Conservation (phyloP, 2,329 filamentous ascomycete genomes). For the Fusarium ambrosium region DNA sequence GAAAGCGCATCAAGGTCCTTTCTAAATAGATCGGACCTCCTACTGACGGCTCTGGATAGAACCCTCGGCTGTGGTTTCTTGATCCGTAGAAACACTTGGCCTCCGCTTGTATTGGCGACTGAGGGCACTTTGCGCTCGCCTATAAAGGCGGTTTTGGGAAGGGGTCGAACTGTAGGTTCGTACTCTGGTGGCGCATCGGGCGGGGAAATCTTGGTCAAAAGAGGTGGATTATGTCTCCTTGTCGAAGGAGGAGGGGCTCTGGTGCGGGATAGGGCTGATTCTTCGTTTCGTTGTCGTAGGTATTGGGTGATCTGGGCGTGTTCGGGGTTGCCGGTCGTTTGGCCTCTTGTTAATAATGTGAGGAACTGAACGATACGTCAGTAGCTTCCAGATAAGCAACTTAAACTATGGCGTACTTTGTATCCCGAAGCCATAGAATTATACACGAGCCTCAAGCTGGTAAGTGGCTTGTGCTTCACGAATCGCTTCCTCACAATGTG, state of each 20-base stretch:
- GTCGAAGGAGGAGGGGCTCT: constrained; percentile 28
- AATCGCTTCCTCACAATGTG: constrained; percentile 74
- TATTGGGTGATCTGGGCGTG: constrained; percentile 58
- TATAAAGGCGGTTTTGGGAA: constrained; percentile 61
- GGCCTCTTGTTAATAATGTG: constrained; percentile 55
- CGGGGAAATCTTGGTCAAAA: constrained; percentile 52
- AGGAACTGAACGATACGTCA: constrained; percentile 54
- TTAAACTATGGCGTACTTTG: constrained; percentile 58
- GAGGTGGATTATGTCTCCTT: constrained; percentile 39
- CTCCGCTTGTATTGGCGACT: constrained; percentile 65
- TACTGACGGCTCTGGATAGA: constrained; percentile 70
- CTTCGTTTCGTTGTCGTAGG: constrained; percentile 51
- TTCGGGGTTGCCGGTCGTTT: constrained; percentile 55
- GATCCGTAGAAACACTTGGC: constrained; percentile 75
- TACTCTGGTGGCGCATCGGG: constrained; percentile 61
- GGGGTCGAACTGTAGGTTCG: constrained; percentile 60
- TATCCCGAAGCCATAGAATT: constrained; percentile 77
- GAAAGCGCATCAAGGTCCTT: constrained; percentile 55
- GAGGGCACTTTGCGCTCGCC: constrained; percentile 64
- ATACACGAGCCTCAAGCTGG: constrained; percentile 71
- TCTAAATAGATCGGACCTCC: constrained; percentile 62
- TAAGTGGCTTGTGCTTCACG: constrained; percentile 68
- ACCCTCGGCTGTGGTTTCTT: constrained; percentile 73
- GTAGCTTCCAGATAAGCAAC: background rate
- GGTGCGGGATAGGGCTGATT: constrained; percentile 41